These are phyloP conservation scores for Neurospora sublineolata DNA, from an alignment of 495 filamentous ascomycete species.

Conservation along the genomic window DNA sequence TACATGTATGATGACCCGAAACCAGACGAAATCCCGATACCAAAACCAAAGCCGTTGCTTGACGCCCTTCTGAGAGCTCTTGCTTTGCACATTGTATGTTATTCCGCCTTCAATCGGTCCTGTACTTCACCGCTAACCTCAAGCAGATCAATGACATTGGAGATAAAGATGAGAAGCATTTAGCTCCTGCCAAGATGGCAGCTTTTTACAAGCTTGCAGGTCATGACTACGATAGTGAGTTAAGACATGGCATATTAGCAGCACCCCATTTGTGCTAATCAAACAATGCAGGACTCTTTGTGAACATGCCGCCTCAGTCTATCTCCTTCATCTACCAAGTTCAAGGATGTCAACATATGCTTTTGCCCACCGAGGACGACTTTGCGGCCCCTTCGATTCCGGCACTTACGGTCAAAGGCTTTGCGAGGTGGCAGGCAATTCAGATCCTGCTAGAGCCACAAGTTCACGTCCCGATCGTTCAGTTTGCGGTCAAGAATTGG, in stretches of 20 bases:
- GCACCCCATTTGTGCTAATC: not conserved
- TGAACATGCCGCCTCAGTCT: slow-evolving; percentile 57
- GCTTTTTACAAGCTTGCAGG: slow-evolving; percentile 80
- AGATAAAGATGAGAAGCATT: slow-evolving; percentile 47
- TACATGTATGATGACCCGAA: slow-evolving; percentile 58
- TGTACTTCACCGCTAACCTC: not conserved
- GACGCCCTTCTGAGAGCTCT: slow-evolving; percentile 70
- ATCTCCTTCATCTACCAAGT: slow-evolving; percentile 89
- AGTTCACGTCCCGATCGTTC: slow-evolving; percentile 75
- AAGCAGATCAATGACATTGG: slow-evolving; percentile 50
- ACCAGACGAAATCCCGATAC: slow-evolving; percentile 35
- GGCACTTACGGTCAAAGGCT: slow-evolving; percentile 70
- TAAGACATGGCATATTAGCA: not conserved
- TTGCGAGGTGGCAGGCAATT: slow-evolving; percentile 88
- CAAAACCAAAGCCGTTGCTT: slow-evolving; percentile 61
- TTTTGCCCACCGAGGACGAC: slow-evolving; percentile 53
- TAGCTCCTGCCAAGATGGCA: slow-evolving; percentile 76
- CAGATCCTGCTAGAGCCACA: slow-evolving; percentile 80
- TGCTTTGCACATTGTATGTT: slow-evolving; percentile 69
- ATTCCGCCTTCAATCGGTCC: not conserved
- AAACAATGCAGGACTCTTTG: slow-evolving; percentile 48
- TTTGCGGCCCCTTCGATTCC: slow-evolving; percentile 68
- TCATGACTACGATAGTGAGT: slow-evolving; percentile 71
- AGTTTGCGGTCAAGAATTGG: slow-evolving; percentile 68
- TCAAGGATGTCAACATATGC: slow-evolving; percentile 73